These are phyloP conservation scores for Neopestalotiopsis sp. DNA, from an alignment of 2,329 filamentous ascomycete genomes.

Conservation along the genomic window DNA sequence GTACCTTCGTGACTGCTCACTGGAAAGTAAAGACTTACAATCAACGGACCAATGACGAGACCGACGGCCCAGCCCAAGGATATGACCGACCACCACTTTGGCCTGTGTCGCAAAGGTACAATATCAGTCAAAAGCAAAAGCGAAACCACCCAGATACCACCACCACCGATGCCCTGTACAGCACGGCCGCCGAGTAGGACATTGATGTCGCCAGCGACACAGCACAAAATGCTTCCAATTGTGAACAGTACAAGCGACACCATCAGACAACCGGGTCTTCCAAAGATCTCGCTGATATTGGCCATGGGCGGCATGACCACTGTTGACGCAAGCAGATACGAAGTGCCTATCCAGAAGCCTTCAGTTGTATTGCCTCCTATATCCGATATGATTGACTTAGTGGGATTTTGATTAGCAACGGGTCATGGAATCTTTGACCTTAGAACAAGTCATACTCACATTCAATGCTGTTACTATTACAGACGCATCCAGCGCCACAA, in stretches of 20 bases:
- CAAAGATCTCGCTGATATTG: constrained; percentile 21
- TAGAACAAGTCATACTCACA: neutral
- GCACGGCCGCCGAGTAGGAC: constrained; percentile 49
- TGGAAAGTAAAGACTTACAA: constrained; percentile 28
- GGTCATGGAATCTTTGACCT: neutral
- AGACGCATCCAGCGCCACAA: constrained; percentile 22
- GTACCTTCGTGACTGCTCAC: constrained; percentile 28
- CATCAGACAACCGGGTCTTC: constrained; percentile 15
- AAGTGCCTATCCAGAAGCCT: constrained; percentile 21
- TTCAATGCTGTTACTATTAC: constrained; percentile 21
- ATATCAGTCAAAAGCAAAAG: constrained; percentile 46
- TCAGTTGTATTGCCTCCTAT: constrained; percentile 18
- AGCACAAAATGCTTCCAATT: constrained; percentile 19
- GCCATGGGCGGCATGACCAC: constrained; percentile 21
- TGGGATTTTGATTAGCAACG: neutral
- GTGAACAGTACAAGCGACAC: constrained; percentile 16
- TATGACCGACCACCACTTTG: constrained; percentile 37
- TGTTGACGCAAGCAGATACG: constrained; percentile 19
- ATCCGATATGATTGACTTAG: constrained; percentile 18
- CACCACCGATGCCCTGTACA: constrained; percentile 46
- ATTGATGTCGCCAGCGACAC: constrained; percentile 20
- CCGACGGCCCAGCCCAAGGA: constrained; percentile 16
- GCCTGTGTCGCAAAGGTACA: constrained; percentile 50
- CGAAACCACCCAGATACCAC: constrained; percentile 26
- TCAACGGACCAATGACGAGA: constrained; percentile 16